Conservation (phyloP, 2,329 filamentous ascomycete genomes). For the Hyphodiscus sp. region DNA sequence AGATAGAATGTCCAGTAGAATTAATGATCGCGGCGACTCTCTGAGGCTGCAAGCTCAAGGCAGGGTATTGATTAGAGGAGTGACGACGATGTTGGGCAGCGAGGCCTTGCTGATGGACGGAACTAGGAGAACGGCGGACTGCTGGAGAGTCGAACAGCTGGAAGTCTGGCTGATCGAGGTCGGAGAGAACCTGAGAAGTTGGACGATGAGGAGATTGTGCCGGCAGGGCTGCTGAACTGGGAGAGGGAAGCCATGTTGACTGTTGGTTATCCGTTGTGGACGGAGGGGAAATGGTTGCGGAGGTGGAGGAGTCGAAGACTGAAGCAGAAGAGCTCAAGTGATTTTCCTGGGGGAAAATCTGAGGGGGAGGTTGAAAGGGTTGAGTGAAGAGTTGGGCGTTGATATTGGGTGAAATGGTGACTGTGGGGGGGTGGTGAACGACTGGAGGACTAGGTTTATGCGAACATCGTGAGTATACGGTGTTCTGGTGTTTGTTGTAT, state of each 20-base stretch:
- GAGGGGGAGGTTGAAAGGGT: constrained; percentile 37
- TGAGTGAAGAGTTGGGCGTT: constrained; percentile 28
- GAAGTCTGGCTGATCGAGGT: constrained; percentile 55
- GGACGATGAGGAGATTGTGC: constrained; percentile 52
- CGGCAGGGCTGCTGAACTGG: constrained; percentile 55
- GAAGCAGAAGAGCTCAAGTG: constrained; percentile 54
- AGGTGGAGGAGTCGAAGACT: constrained; percentile 47
- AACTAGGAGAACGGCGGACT: constrained; percentile 30
- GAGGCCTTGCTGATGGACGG: constrained; percentile 31
- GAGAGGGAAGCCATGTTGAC: constrained; percentile 72
- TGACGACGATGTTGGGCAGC: constrained; percentile 42
- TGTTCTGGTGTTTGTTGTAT: no score
- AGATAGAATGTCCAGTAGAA: constrained; percentile 47
- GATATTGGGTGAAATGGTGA: constrained; percentile 47
- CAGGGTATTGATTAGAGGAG: constrained; percentile 44
- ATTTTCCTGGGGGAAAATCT: constrained; percentile 53
- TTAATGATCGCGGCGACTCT: constrained; percentile 54
- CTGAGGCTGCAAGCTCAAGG: constrained; percentile 47
- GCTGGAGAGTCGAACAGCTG: constrained; percentile 45
- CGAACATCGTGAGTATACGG: no score
- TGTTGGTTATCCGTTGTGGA: constrained; percentile 70
- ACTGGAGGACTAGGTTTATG: no score
- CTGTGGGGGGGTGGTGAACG: constrained; percentile 21
- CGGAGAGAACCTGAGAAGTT: constrained; percentile 23
- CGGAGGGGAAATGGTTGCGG: constrained; percentile 55